phyloP scores from a whole-genome alignment of 352 stramenopile species.

The Phytopythium delawarense region DNA sequence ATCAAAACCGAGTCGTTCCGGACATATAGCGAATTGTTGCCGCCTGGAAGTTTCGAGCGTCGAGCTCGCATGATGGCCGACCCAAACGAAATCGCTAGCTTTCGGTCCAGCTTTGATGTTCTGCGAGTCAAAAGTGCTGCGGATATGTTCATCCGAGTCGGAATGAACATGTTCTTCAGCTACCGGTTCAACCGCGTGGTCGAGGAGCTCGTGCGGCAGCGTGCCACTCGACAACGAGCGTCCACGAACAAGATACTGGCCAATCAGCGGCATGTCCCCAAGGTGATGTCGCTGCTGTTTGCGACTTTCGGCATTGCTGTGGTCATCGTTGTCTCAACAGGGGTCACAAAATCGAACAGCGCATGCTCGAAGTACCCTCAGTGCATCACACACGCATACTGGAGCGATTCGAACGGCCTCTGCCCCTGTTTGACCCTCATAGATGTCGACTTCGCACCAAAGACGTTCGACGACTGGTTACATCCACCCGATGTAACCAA shows the following conservation, averaged over 20 bases:
- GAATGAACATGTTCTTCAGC: constrained; percentile 29
- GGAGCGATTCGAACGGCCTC: constrained; percentile 1
- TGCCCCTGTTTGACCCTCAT: constrained; percentile 34
- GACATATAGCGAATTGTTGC: constrained; percentile 23
- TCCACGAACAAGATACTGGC: neutral
- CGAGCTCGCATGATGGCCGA: constrained; percentile 24
- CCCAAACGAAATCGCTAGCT: constrained; percentile 19
- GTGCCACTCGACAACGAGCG: neutral
- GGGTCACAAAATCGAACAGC: constrained; percentile 10
- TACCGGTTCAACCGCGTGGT: constrained; percentile 34
- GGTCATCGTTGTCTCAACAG: constrained; percentile 3
- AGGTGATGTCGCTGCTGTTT: constrained; percentile 8
- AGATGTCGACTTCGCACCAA: constrained; percentile 22
- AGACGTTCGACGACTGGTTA: constrained; percentile 30
- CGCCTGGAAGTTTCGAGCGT: constrained; percentile 26
- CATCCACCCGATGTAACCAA: constrained; percentile 22
- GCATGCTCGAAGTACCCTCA: constrained; percentile 14
- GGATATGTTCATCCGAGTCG: constrained; percentile 24
- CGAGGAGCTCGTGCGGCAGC: constrained; percentile 18
- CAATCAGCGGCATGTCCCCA: constrained; percentile 8
- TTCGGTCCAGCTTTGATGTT: constrained; percentile 26
- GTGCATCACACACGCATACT: constrained; percentile 28
- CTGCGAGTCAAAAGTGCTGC: constrained; percentile 20
- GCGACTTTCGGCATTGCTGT: constrained; percentile 11
- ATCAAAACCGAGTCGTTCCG: constrained; percentile 21